These are phyloP conservation scores for Fistulina hepatica DNA, from an alignment of 1,284 basidiomycete species.

Conservation along the genomic window DNA sequence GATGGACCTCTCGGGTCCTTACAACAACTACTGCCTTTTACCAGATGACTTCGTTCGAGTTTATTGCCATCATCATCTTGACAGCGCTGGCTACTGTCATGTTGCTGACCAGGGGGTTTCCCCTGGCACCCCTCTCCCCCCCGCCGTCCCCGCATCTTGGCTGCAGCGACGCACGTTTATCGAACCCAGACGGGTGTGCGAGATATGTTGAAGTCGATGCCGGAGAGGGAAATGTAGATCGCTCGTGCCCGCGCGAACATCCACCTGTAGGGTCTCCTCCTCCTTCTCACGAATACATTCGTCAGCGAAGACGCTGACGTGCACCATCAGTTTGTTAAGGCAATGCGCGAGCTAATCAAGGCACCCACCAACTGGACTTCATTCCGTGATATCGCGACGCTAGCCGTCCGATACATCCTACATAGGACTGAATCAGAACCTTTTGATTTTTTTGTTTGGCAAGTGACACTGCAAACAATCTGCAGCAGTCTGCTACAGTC, in stretches of 20 bases:
- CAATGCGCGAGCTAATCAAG: constrained; percentile 21
- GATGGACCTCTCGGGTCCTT: too few species aligned
- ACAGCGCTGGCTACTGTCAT: too few species aligned
- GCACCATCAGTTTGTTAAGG: constrained; percentile 24
- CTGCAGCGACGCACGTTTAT: too few species aligned
- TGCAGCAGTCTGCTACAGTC: constrained; percentile 31
- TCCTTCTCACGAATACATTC: constrained; percentile 32
- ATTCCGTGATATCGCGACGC: constrained; percentile 22
- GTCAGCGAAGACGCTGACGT: constrained; percentile 23
- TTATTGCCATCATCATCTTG: too few species aligned
- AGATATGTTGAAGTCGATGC: too few species aligned
- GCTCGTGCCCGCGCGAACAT: constrained; percentile 33
- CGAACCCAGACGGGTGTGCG: too few species aligned
- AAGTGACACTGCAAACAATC: constrained; percentile 32
- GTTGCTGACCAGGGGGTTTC: too few species aligned
- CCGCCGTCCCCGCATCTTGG: too few species aligned
- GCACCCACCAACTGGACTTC: constrained; percentile 21
- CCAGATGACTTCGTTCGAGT: too few species aligned
- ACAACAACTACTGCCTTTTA: too few species aligned
- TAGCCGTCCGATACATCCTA: constrained; percentile 24
- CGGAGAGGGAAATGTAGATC: too few species aligned
- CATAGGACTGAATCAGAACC: constrained; percentile 10
- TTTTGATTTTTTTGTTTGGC: constrained; percentile 32
- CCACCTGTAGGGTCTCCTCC: constrained; percentile 31
- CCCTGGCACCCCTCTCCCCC: too few species aligned